Percentiles rank a stretch among this genome's conserved stretches.
Evolutionary conservation across 805 yeast genomes (phyloP).

Genomic region (Candida andamanensis): DNA sequence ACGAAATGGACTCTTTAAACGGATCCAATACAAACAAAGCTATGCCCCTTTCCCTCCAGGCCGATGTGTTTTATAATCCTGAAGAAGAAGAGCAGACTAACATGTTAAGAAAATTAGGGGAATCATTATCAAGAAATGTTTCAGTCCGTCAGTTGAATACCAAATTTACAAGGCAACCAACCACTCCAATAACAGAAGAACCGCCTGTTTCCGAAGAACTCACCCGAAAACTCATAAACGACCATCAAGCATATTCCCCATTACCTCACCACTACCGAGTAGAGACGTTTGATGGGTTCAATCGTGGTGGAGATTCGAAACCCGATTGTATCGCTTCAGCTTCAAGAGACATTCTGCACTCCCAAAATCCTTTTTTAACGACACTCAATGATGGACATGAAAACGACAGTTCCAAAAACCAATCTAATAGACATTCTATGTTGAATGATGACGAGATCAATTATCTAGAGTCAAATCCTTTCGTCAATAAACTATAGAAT

Average conservation of each 20-base stretch:
- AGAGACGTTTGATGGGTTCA: constrained; percentile 12
- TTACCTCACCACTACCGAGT: constrained; percentile 13
- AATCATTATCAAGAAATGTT: constrained; percentile 27
- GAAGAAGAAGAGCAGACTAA: constrained; percentile 16
- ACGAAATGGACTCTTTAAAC: constrained; percentile 2
- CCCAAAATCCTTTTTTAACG: too few relatives aligned
- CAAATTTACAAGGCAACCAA: constrained; percentile 7
- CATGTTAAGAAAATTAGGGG: constrained; percentile 33
- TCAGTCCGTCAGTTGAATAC: constrained; percentile 24
- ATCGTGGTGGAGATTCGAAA: too few relatives aligned
- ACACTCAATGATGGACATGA: background rate
- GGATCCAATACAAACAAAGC: constrained; percentile 1
- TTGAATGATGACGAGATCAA: constrained; percentile 21
- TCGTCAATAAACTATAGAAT: constrained; percentile 8
- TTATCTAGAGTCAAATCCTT: constrained; percentile 13
- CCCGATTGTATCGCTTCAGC: background rate
- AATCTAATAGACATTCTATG: constrained; percentile 5
- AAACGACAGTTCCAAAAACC: background rate
- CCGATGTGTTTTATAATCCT: constrained; percentile 11
- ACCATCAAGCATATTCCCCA: constrained; percentile 8
- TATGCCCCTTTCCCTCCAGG: background rate
- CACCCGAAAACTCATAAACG: constrained; percentile 10
- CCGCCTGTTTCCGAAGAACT: constrained; percentile 11
- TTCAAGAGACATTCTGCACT: background rate
- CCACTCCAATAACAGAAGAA: constrained; percentile 3